A percentile compares a stretch with the other conserved stretches of the same genome.
Conservation (phyloP, 106 monocot species). For the Vanilla planifolia region DNA sequence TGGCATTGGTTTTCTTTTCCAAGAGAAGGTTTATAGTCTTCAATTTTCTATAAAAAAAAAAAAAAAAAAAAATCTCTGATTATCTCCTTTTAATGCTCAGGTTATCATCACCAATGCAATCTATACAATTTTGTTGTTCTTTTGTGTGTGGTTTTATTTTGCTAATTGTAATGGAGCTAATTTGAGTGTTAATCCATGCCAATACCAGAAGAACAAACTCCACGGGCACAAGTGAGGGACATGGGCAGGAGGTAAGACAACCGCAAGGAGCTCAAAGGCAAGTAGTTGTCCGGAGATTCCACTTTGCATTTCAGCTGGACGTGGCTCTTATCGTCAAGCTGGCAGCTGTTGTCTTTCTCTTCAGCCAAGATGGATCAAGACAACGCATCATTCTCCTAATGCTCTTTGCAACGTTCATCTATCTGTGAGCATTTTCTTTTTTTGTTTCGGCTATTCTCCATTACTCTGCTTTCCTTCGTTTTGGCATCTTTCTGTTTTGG, state of each 20-base stretch:
- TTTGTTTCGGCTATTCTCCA: neutral
- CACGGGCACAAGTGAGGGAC: conserved; percentile 20
- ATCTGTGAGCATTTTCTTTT: conserved; percentile 53
- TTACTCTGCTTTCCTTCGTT: neutral
- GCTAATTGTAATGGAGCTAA: neutral
- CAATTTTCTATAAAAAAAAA: no score
- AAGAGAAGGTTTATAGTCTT: no score
- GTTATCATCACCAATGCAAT: no score
- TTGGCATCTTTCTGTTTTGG: neutral
- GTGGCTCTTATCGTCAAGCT: conserved; percentile 78
- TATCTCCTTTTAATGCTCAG: no score
- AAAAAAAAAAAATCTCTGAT: no score
- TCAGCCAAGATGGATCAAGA: conserved; percentile 89
- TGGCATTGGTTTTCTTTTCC: no score
- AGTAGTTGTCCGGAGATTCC: conserved; percentile 83
- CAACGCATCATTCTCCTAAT: conserved; percentile 65
- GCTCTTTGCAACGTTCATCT: conserved; percentile 61
- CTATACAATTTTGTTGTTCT: no score
- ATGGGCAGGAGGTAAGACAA: conserved; percentile 42
- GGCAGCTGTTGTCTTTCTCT: conserved; percentile 67
- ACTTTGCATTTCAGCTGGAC: conserved; percentile 77
- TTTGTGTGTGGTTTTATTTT: no score
- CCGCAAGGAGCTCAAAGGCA: conserved; percentile 54
- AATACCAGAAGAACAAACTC: conserved; percentile 39
- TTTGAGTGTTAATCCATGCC: neutral